Base-by-base conservation (phyloP, 495 filamentous ascomycete species). In the Xylaria sp. region DNA sequence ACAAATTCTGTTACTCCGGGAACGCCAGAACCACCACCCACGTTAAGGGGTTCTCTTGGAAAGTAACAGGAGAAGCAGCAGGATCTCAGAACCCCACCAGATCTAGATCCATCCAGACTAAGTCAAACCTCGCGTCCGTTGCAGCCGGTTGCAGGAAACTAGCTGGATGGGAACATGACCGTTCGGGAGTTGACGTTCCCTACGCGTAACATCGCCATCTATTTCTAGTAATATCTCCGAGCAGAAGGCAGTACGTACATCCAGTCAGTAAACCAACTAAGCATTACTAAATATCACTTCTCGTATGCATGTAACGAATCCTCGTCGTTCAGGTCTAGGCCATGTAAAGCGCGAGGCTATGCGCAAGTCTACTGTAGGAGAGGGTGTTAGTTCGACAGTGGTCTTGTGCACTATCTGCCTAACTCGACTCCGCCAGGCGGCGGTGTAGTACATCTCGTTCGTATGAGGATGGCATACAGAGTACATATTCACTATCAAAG, bases 401-500 rank as follows among this genome's bases (percentile, higher is more conserved):
- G 19, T 17, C n/a, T n/a, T n/a, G n/a, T n/a, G n/a, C n/a, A n/a
- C n/a, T n/a, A n/a, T n/a, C n/a, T n/a, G n/a, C n/a, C n/a, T n/a
- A n/a, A n/a, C n/a, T n/a, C 14, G 41, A 0, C 41, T 44, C 9
- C 8, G 11, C 50, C 50, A 29, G 50, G 24, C 24, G 50, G 31
- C 29, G 31, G n/a, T 41, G 35, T 3, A 37, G 58, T 11, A 41
- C 29, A 43, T 12, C 21, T 19, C 12, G 37, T 40, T 50, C 41
- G 19, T 33, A 19, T 26, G 31, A 44, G 8, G 26, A 37, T 52
- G 46, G 62, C 62, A 66, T n/a, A n/a, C n/a, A n/a, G n/a, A n/a
- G n/a, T n/a, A n/a, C n/a, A n/a, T 50, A 40, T 66, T 66, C 44
- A 44, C 44, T 52, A 9, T 52, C 44, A 31, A 35, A 37, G 15